These are phyloP conservation scores for Phytopythium boreale DNA, from an alignment of 352 stramenopile genomes.

Conservation along the genomic window DNA sequence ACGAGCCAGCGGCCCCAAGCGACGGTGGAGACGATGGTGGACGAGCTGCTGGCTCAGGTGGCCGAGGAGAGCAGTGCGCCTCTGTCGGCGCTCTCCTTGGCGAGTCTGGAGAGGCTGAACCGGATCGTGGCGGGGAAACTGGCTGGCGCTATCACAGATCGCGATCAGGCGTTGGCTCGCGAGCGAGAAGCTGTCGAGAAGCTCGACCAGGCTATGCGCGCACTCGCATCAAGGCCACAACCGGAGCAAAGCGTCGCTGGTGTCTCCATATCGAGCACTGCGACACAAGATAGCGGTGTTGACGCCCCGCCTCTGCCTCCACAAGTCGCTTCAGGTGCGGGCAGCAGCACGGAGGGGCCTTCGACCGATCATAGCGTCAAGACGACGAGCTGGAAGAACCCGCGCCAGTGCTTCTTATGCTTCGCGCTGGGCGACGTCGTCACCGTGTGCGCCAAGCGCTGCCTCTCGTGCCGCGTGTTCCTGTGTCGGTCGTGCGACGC, in stretches of 20 bases:
- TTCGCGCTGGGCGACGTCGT: conserved; percentile 16
- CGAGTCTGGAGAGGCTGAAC: conserved; percentile 24
- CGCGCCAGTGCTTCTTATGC: conserved; percentile 31
- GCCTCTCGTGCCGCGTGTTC: conserved; percentile 42
- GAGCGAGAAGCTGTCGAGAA: conserved; percentile 26
- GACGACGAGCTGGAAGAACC: neutral
- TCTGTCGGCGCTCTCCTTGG: neutral
- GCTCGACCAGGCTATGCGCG: conserved; percentile 21
- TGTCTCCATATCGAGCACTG: neutral
- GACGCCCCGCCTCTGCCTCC: neutral
- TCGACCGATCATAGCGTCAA: too few relatives aligned
- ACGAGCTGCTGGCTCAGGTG: conserved; percentile 15
- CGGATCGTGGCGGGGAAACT: conserved; percentile 46
- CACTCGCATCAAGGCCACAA: neutral
- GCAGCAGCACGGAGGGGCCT: too few relatives aligned
- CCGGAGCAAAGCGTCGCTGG: neutral
- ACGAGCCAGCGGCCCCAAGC: neutral
- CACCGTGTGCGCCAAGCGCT: conserved; percentile 25
- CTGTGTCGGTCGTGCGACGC: conserved; percentile 45
- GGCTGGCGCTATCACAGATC: conserved; percentile 27
- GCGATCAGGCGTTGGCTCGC: conserved; percentile 35
- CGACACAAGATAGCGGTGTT: neutral
- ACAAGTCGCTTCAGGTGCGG: neutral
- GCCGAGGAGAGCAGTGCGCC: conserved; percentile 1
- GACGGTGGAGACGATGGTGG: conserved; percentile 6